Percentiles rank a stretch among this genome's conserved stretches.
Evolutionary conservation across 495 filamentous ascomycete species (phyloP).

Genomic region (Neurospora tetraspora): DNA sequence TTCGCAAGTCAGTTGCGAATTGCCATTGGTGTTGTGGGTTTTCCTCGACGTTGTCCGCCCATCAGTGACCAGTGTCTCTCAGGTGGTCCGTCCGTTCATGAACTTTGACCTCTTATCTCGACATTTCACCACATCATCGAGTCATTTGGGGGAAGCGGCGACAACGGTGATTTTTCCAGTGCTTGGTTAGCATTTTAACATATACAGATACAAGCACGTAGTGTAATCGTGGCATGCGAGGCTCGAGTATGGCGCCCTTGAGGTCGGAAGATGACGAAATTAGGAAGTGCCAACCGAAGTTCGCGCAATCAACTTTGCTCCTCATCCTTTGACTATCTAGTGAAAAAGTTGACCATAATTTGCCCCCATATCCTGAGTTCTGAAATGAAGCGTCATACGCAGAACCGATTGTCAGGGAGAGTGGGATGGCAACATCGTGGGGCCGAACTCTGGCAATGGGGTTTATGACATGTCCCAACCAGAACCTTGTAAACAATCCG

Average conservation of each 20-base stretch:
- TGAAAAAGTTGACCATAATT: neutral
- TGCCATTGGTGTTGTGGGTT: neutral
- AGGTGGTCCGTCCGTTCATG: neutral
- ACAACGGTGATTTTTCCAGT: neutral
- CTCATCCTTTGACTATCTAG: neutral
- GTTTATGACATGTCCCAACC: neutral
- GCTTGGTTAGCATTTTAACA: neutral
- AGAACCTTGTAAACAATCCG: neutral
- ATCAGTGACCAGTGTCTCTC: neutral
- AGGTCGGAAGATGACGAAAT: neutral
- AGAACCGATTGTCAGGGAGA: neutral
- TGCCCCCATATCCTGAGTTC: neutral
- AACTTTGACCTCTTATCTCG: neutral
- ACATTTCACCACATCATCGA: neutral
- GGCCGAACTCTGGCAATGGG: neutral
- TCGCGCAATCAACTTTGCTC: neutral
- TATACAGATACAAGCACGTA: neutral
- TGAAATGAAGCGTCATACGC: neutral
- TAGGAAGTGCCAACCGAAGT: neutral
- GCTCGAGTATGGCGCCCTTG: neutral
- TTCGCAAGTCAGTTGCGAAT: neutral
- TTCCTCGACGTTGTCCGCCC: neutral
- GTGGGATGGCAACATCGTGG: neutral
- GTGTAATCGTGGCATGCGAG: neutral
- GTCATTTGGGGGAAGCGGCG: neutral